These are phyloP conservation scores for Pichia insulana DNA, from an alignment of 805 yeast genomes.

Conservation along the genomic window DNA sequence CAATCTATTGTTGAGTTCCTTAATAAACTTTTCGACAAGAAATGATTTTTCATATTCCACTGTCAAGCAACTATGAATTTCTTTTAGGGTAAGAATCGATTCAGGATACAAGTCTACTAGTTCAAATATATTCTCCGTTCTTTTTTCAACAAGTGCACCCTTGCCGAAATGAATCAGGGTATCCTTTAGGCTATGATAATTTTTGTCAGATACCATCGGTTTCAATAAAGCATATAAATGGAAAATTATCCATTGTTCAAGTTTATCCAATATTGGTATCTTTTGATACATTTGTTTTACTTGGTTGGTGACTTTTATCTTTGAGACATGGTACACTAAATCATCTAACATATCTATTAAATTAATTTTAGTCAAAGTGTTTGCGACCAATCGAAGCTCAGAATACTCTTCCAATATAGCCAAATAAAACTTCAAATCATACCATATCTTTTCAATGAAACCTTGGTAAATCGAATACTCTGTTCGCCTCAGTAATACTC, in stretches of 20 bases:
- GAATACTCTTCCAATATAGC: not conserved
- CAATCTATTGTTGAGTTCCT: constrained; percentile 35
- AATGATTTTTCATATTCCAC: constrained; percentile 40
- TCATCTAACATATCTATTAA: constrained; percentile 20
- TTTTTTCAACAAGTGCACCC: constrained; percentile 28
- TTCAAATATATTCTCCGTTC: constrained; percentile 52
- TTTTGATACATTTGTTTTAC: constrained; percentile 1
- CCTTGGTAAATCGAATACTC: constrained; percentile 12
- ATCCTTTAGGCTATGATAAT: constrained; percentile 5
- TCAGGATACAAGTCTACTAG: constrained; percentile 47
- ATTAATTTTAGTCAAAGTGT: constrained; percentile 13
- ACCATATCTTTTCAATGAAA: constrained; percentile 3
- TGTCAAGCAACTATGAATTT: constrained; percentile 44
- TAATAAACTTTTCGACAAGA: constrained; percentile 43
- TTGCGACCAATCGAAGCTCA: constrained; percentile 14
- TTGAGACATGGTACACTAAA: constrained; percentile 31
- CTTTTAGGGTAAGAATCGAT: constrained; percentile 45
- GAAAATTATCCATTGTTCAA: constrained; percentile 31
- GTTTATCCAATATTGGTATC: constrained; percentile 25
- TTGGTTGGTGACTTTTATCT: constrained; percentile 25
- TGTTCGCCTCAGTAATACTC: constrained; percentile 4
- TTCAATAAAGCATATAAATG: constrained; percentile 30
- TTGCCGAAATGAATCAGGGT: constrained; percentile 17
- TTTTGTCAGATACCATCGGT: constrained; percentile 5
- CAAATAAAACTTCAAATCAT: not conserved